Conservation (phyloP, 2,329 filamentous ascomycete genomes). For the Xylariaceae sp. region DNA sequence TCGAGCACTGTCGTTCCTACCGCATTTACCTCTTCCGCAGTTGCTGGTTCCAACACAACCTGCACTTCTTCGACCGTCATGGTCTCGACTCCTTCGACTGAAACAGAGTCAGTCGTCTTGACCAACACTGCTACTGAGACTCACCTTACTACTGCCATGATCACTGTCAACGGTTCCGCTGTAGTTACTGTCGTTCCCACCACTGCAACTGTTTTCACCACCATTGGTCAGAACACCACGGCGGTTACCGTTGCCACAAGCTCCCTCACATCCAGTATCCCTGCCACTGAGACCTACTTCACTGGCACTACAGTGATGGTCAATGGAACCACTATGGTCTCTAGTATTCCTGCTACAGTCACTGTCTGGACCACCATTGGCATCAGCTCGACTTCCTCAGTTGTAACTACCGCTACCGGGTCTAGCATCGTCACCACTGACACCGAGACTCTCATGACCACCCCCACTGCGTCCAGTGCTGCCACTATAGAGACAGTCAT, state of each 20-base stretch:
- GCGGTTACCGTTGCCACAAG: background rate
- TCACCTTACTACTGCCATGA: background rate
- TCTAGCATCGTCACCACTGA: background rate
- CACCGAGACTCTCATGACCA: background rate
- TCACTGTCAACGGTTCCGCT: background rate
- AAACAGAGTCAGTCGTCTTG: too few species aligned
- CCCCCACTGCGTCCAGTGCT: background rate
- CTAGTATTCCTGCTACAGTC: background rate
- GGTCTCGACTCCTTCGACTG: too few species aligned
- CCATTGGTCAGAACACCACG: background rate
- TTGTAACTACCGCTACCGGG: too few species aligned
- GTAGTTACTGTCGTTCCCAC: background rate
- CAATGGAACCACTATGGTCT: background rate
- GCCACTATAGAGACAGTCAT: background rate
- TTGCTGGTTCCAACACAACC: too few species aligned
- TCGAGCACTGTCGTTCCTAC: background rate
- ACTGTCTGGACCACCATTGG: background rate
- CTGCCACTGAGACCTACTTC: too few species aligned
- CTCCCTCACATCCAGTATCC: background rate
- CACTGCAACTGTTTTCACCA: background rate
- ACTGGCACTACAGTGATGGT: background rate
- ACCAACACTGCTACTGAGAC: background rate
- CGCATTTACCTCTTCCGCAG: too few species aligned
- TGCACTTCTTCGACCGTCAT: too few species aligned
- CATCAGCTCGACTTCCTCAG: background rate